Percentiles rank a stretch among this genome's conserved stretches.
Conservation (phyloP, 805 yeast genomes). For the Starmerella potacharoeniae region DNA sequence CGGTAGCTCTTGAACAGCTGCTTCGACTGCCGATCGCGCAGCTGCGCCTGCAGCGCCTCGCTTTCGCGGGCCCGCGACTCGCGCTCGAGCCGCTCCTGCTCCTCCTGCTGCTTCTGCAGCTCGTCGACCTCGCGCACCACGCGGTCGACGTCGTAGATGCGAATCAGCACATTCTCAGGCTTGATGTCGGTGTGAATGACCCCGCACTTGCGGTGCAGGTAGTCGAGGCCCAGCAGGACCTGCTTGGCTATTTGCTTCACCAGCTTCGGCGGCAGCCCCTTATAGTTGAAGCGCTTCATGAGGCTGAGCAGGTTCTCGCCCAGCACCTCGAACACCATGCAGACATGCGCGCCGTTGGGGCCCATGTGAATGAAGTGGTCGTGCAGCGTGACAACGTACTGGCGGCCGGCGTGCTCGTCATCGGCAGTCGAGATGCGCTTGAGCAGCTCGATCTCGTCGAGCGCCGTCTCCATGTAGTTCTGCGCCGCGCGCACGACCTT, state of each 20-base stretch:
- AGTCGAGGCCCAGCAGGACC: conserved; percentile 58
- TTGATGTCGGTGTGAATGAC: conserved; percentile 64
- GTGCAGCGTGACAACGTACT: conserved; percentile 63
- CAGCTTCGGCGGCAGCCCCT: conserved; percentile 64
- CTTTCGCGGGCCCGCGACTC: neutral
- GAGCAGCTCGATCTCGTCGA: conserved; percentile 79
- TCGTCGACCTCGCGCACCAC: conserved; percentile 58
- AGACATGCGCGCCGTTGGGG: conserved; percentile 83
- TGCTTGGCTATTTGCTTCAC: conserved; percentile 78
- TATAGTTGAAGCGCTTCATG: conserved; percentile 63
- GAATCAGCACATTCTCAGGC: conserved; percentile 67
- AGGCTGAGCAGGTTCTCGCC: conserved; percentile 88
- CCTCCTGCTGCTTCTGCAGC: conserved; percentile 19
- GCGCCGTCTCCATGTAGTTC: conserved; percentile 85
- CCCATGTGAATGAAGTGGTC: conserved; percentile 83
- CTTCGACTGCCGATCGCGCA: conserved; percentile 41
- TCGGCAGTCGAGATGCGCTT: conserved; percentile 51
- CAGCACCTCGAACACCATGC: conserved; percentile 94
- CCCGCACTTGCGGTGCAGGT: conserved; percentile 60
- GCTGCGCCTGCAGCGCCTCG: neutral
- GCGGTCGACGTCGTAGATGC: conserved; percentile 72
- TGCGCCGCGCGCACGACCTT: conserved; percentile 86
- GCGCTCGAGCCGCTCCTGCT: neutral
- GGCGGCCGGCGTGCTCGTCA: conserved; percentile 65
- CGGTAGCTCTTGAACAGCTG: conserved; percentile 82